Evolutionary conservation across 345 rosid species (phyloP).

Genomic region (Erucastrum elatum): DNA sequence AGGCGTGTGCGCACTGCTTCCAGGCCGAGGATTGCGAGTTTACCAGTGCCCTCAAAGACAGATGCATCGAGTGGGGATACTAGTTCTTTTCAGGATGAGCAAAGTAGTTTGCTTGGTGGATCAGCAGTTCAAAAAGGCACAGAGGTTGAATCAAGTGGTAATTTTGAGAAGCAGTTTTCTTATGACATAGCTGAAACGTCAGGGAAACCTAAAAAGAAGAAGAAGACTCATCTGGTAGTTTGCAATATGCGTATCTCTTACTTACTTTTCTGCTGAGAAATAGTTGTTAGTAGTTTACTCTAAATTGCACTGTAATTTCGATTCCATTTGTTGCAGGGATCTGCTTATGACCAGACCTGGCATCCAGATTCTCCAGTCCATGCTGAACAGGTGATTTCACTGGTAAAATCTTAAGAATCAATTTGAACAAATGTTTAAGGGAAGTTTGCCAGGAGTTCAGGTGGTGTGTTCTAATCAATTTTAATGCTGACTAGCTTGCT

Average conservation of each 20-base stretch:
- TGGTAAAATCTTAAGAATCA: slow-evolving; percentile 8
- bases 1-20: slow-evolving; percentile 88
- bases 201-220: slow-evolving; percentile 87
- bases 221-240: slow-evolving; percentile 74
- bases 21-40: slow-evolving; percentile 65
- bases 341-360: slow-evolving; percentile 80
- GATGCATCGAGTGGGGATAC: slow-evolving; percentile 99
- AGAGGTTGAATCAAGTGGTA: slow-evolving; percentile 79
- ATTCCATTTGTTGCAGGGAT: slow-evolving; percentile 59
- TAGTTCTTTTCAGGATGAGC: slow-evolving; percentile 93
- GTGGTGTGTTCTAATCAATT: slow-evolving; percentile 2
- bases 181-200: slow-evolving; percentile 80
- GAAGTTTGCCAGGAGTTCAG: slow-evolving; percentile 11
- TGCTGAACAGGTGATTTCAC: slow-evolving; percentile 68
- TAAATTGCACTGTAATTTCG: slow-evolving; percentile 27
- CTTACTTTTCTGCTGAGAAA: slow-evolving; percentile 11
- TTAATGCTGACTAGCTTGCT: slow-evolving; percentile 16
- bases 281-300: slow-evolving; percentile 10
- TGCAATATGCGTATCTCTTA: slow-evolving; percentile 34
- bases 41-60: slow-evolving; percentile 57
- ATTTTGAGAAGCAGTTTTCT: slow-evolving; percentile 67
- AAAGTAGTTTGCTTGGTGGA: slow-evolving; percentile 77
- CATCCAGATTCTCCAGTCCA: slow-evolving; percentile 61
- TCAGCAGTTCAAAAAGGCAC: slow-evolving; percentile 64
- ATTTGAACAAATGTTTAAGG: neutral